Base-by-base conservation (phyloP, 2,329 filamentous ascomycete species). In the Colletotrichum lupini region DNA sequence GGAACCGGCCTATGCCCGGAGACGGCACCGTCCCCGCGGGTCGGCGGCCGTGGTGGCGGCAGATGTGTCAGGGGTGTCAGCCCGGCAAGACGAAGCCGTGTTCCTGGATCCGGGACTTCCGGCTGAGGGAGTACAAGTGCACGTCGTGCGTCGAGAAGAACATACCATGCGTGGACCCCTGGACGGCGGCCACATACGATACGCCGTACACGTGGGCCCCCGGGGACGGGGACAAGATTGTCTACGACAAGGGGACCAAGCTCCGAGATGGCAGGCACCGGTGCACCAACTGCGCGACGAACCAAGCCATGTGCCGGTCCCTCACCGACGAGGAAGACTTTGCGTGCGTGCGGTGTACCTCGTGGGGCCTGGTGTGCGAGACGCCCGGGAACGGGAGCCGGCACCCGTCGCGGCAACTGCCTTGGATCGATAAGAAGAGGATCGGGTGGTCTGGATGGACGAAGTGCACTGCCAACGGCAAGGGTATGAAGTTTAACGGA, bases 161-260 rank as follows among this genome's bases (percentile, higher is more conserved):
- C 16, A 52, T 76, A 65, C 57, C 68, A 2, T 81, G 80, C 74
- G 59, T 78, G 26, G 74, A 72, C 16, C 53, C 67, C 37, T 75
- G 74, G n/a, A 22, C 74, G 72, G 19, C 60, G 57, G 12, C 58
- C 24, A 49, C 76, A 68, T 66, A 49, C 42, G n/a, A 64, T 62
- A 5, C 75, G 67, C 67, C 72, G 77, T 9, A 75, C 63, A 11
- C 24, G 24, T 67, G 67, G 14, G 14, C 22, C 32, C 37, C 16
- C 5, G 32, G 37, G 12, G 8, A 3, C 12, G 68, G 22, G 37
- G 65, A 75, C 22, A 42, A 53, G 3, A 16, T 74, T 30, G 1
- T 60, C 14, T 32, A 57, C 3, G 22, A n/a, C 14, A 56, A 35
- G 16, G 37, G 4, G 9, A 26, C 56, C 6, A 32, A 16, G 4